phyloP scores from a whole-genome alignment of 805 yeast species.

The Pichia californica region DNA sequence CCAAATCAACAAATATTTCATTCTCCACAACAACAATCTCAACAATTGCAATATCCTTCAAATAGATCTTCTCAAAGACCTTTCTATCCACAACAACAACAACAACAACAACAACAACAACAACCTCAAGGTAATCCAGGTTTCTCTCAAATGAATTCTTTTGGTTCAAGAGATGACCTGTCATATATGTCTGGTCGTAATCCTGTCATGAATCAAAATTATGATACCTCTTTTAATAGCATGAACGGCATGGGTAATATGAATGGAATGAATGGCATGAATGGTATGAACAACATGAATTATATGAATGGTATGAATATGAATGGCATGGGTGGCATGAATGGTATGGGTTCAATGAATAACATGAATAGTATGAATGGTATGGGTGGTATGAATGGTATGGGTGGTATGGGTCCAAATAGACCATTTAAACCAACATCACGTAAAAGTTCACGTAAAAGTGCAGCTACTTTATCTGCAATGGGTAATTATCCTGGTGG shows the following conservation, averaged over 20 bases:
- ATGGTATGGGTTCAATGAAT: neutral
- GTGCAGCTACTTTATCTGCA: conserved; percentile 28
- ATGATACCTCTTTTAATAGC: conserved; percentile 12
- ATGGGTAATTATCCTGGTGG: conserved; percentile 12
- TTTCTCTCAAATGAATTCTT: conserved; percentile 7
- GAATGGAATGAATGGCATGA: neutral
- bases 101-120: neutral
- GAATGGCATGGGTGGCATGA: neutral
- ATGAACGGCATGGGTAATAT: conserved; percentile 1
- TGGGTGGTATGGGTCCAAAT: conserved; percentile 4
- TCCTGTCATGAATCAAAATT: conserved; percentile 4
- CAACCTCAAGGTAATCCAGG: conserved; percentile 6
- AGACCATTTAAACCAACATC: conserved; percentile 36
- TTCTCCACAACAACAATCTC: conserved; percentile 14
- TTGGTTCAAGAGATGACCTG: conserved; percentile 18
- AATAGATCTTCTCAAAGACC: neutral
- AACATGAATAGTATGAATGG: neutral
- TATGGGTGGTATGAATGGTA: neutral
- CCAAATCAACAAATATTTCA: conserved; percentile 24
- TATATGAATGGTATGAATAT: neutral
- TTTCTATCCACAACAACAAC: conserved; percentile 1
- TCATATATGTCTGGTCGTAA: conserved; percentile 19
- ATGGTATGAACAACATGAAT: neutral
- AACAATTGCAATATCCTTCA: conserved; percentile 8
- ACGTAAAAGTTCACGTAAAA: conserved; percentile 35